phyloP scores from a whole-genome alignment of 2,329 filamentous ascomycete species.

The Ophiostoma montium region DNA sequence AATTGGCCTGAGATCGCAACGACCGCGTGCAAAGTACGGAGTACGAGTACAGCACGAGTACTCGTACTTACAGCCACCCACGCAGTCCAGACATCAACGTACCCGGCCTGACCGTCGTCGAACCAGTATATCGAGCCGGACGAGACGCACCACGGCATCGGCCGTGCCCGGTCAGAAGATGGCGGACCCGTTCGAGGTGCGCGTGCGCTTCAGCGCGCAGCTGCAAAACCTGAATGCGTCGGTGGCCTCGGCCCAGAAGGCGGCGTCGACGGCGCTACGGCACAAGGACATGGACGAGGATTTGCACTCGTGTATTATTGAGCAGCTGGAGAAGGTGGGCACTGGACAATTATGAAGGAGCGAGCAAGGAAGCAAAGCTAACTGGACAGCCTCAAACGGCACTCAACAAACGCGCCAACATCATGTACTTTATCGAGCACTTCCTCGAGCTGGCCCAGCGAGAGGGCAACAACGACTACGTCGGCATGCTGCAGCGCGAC shows the following conservation, averaged over 20 bases:
- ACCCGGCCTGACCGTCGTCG: too few relatives aligned
- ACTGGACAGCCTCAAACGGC: conserved; percentile 46
- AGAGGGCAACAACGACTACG: conserved; percentile 65
- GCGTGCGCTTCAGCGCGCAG: conserved; percentile 87
- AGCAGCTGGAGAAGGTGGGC: conserved; percentile 73
- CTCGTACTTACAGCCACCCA: too few relatives aligned
- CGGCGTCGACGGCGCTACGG: conserved; percentile 87
- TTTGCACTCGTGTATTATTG: conserved; percentile 89
- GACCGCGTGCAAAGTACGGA: too few relatives aligned
- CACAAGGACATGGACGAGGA: conserved; percentile 94
- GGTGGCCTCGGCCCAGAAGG: conserved; percentile 77
- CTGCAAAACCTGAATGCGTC: conserved; percentile 86
- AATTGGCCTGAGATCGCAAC: too few relatives aligned
- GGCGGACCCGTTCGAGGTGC: conserved; percentile 90
- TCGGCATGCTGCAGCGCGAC: conserved; percentile 89
- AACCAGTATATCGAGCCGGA: neutral
- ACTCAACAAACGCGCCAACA: conserved; percentile 95
- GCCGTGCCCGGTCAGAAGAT: conserved; percentile 19
- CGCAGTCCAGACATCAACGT: too few relatives aligned
- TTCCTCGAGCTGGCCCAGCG: conserved; percentile 76
- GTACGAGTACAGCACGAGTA: too few relatives aligned
- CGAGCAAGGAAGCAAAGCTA: neutral
- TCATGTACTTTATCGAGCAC: conserved; percentile 97
- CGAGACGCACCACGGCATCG: neutral
- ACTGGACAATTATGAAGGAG: too few relatives aligned